Conservation (phyloP, 129 eudicot species). For the Tanacetum coccineum region DNA sequence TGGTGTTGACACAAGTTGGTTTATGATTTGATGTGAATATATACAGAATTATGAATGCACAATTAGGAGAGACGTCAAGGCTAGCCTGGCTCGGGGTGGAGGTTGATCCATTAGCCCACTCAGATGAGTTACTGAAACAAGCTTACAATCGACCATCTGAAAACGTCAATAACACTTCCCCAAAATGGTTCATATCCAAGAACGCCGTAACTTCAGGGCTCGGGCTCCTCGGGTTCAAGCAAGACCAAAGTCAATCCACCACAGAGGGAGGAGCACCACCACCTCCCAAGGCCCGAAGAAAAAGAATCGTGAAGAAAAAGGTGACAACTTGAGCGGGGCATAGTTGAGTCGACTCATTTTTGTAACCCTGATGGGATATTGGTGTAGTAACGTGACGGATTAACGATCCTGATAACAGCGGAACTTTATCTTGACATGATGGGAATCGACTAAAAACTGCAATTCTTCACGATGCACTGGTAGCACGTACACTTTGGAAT, state of each 20-base stretch:
- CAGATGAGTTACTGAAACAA: slow-evolving; percentile 58
- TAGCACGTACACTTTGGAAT: slow-evolving; percentile 20
- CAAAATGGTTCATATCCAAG: slow-evolving; percentile 90
- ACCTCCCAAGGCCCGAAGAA: slow-evolving; percentile 71
- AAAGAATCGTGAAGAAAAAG: slow-evolving; percentile 75
- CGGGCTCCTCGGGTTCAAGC: slow-evolving; percentile 78
- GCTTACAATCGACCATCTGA: slow-evolving; percentile 78
- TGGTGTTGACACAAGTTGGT: neutral
- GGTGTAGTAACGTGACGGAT: slow-evolving; percentile 6
- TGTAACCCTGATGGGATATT: slow-evolving; percentile 28
- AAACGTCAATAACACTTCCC: slow-evolving; percentile 35
- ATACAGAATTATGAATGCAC: slow-evolving; percentile 79
- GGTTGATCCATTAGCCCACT: slow-evolving; percentile 72
- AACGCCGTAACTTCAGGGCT: slow-evolving; percentile 78
- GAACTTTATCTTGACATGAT: slow-evolving; percentile 3
- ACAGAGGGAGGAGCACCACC: slow-evolving; percentile 45
- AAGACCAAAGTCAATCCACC: slow-evolving; percentile 47
- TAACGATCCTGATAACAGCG: slow-evolving; percentile 9
- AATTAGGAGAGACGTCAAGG: slow-evolving; percentile 90
- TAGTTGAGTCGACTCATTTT: slow-evolving; percentile 37
- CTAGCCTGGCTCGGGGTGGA: slow-evolving; percentile 95
- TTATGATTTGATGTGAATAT: neutral
- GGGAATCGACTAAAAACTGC: slow-evolving; percentile 10
- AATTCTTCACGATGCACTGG: slow-evolving; percentile 7
- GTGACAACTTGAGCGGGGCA: slow-evolving; percentile 45